Evolutionary conservation across 169 alveolate species (phyloP).

Genomic region (Besnoitia besnoiti): DNA sequence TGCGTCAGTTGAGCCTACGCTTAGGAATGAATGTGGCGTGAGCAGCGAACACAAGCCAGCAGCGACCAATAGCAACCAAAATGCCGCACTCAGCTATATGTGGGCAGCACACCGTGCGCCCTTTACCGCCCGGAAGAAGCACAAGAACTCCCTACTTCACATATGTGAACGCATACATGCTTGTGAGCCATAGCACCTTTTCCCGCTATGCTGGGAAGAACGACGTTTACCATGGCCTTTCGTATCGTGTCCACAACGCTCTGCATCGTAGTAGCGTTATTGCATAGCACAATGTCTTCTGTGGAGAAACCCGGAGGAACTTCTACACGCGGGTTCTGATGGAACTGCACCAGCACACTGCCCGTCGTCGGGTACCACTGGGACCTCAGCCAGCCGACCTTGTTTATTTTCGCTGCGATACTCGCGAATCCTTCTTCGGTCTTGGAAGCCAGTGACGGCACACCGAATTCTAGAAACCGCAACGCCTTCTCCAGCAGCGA

Average conservation of each 20-base stretch:
- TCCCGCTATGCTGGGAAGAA: not conserved
- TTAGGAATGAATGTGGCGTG: no score
- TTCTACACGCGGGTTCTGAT: not conserved
- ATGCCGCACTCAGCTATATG: no score
- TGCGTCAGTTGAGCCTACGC: no score
- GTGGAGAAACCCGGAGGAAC: not conserved
- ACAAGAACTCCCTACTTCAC: conserved; percentile 7
- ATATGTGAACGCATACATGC: conserved; percentile 15
- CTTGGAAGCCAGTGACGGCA: no score
- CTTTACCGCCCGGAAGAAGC: no score
- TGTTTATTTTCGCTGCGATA: not conserved
- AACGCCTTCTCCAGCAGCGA: conserved; percentile 2
- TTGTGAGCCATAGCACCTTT: not conserved
- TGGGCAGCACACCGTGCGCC: no score
- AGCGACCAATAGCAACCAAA: no score
- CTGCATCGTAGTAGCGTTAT: not conserved
- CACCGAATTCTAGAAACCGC: not conserved
- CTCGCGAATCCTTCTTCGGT: not conserved
- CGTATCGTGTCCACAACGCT: not conserved
- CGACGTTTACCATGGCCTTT: not conserved
- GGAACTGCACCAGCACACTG: not conserved
- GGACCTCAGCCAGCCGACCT: conserved; percentile 3
- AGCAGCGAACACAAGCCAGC: no score
- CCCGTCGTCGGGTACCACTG: not conserved
- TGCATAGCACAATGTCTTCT: not conserved